Conservation (phyloP, 768 basidiomycete species). For the Brasilioporus rufonigricans region DNA sequence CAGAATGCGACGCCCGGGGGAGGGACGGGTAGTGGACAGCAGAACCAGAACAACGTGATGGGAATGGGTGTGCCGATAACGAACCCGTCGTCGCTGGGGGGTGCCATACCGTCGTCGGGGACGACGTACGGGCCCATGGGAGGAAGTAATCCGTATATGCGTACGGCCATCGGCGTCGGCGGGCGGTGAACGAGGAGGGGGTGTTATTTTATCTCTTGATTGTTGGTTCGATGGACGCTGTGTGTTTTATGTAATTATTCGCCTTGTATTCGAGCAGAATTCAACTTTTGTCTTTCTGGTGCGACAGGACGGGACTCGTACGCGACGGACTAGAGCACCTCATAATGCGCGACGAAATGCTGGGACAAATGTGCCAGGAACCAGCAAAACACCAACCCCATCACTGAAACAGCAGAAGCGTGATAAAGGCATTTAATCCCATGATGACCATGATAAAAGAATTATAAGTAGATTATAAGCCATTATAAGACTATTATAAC, state of each 20-base stretch:
- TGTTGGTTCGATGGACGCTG: conserved; percentile 15
- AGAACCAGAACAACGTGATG: conserved; percentile 45
- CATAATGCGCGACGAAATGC: too few relatives aligned
- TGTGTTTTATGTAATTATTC: conserved; percentile 33
- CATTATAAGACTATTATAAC: too few relatives aligned
- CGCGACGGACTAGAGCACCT: too few relatives aligned
- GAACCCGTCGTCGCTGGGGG: conserved; percentile 36
- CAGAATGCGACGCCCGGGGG: conserved; percentile 58
- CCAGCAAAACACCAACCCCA: too few relatives aligned
- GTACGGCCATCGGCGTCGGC: conserved; percentile 55
- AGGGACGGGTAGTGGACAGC: conserved; percentile 18
- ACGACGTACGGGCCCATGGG: conserved; percentile 61
- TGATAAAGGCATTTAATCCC: too few relatives aligned
- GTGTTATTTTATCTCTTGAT: conserved; percentile 20
- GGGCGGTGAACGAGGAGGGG: conserved; percentile 37
- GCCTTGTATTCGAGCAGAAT: conserved; percentile 23
- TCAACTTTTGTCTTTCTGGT: too few relatives aligned
- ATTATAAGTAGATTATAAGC: too few relatives aligned
- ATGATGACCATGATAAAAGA: too few relatives aligned
- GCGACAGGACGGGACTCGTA: not conserved
- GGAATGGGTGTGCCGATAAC: conserved; percentile 44
- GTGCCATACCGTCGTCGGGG: conserved; percentile 44
- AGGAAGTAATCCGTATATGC: conserved; percentile 61
- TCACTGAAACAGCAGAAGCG: too few relatives aligned
- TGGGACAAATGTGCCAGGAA: too few relatives aligned